Conservation (phyloP, 1,284 basidiomycete species). For the Moesziomyces sp. region DNA sequence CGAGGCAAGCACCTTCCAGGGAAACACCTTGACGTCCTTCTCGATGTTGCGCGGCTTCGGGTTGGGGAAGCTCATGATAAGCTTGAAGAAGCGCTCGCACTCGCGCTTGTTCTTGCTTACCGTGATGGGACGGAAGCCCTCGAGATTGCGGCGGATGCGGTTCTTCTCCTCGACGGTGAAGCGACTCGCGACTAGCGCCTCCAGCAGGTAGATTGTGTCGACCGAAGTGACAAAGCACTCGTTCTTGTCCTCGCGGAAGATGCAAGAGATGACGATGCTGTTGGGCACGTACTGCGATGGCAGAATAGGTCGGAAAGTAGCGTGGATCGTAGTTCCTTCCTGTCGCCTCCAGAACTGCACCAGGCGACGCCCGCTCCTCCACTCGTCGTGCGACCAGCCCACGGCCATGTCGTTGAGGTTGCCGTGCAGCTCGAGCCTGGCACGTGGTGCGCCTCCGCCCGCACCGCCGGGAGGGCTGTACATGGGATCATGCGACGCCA, state of each 20-base stretch:
- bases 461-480: conserved; percentile 44
- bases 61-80: conserved; percentile 93
- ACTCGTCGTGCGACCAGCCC: conserved; percentile 72
- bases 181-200: conserved; percentile 82
- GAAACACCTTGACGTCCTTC: conserved; percentile 96
- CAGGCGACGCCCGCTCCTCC: conserved; percentile 70
- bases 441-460: conserved; percentile 44
- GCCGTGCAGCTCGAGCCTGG: conserved; percentile 67
- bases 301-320: conserved; percentile 70
- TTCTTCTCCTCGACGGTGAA: conserved; percentile 97
- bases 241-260: conserved; percentile 82
- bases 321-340: conserved; percentile 71
- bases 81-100: conserved; percentile 86
- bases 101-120: conserved; percentile 84
- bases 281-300: conserved; percentile 69
- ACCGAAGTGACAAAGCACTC: conserved; percentile 89
- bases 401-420: conserved; percentile 71
- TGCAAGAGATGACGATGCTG: conserved; percentile 79
- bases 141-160: conserved; percentile 89
- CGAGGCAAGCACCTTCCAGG: conserved; percentile 83
- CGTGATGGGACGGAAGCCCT: conserved; percentile 89
- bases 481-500: conserved; percentile 34
- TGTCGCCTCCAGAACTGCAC: conserved; percentile 72
- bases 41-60: conserved; percentile 96
- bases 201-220: conserved; percentile 91